A percentile compares a stretch with the other conserved stretches of the same genome.
Conservation (phyloP, 2,329 filamentous ascomycete species). For the Orbilia oligospora region DNA sequence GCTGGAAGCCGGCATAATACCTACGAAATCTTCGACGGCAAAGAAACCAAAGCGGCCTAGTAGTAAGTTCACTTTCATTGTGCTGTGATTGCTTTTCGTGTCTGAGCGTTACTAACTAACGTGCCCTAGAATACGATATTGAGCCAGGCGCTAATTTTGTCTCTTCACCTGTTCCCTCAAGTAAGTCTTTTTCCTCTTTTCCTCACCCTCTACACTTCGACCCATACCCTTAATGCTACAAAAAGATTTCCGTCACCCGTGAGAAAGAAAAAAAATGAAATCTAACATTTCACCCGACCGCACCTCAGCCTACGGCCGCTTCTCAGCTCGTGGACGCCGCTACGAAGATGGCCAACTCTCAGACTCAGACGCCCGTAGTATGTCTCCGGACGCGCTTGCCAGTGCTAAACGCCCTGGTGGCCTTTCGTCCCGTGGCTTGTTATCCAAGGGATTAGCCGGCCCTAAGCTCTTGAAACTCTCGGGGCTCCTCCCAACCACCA, state of each 20-base stretch:
- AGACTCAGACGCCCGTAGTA: slow-evolving; percentile 55
- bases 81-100: background rate
- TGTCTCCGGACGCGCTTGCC: slow-evolving; percentile 51
- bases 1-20: slow-evolving; percentile 58
- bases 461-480: slow-evolving; percentile 48
- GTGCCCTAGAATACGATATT: slow-evolving; percentile 51
- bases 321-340: slow-evolving; percentile 53
- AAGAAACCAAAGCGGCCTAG: slow-evolving; percentile 57
- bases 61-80: slow-evolving; percentile 35
- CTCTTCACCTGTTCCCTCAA: slow-evolving; percentile 53
- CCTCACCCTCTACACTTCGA: background rate
- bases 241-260: background rate
- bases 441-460: slow-evolving; percentile 54
- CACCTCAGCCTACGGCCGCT: slow-evolving; percentile 49
- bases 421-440: slow-evolving; percentile 48
- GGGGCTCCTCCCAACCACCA: slow-evolving; percentile 64
- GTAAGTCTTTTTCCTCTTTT: slow-evolving; percentile 30
- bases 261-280: background rate
- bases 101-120: background rate
- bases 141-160: slow-evolving; percentile 56
- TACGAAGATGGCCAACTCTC: slow-evolving; percentile 54
- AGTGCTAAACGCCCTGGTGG: slow-evolving; percentile 35
- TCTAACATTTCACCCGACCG: slow-evolving; percentile 21
- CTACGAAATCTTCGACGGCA: slow-evolving; percentile 56
- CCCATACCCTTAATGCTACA: background rate